Base-by-base conservation (phyloP, 805 yeast species). In the Saccharomyces mikatae region DNA sequence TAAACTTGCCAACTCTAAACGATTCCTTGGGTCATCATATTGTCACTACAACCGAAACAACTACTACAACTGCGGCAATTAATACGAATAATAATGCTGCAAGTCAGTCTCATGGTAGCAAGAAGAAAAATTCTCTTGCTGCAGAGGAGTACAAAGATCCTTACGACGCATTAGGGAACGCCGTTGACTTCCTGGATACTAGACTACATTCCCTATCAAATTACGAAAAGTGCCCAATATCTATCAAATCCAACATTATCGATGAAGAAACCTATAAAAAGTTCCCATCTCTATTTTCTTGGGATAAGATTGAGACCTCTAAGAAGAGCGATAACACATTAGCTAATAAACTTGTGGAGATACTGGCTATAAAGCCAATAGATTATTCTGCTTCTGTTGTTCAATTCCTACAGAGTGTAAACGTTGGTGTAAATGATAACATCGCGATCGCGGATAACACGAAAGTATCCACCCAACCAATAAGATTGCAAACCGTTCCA, bases 251-350 rank as follows among this genome's bases (percentile, higher is more conserved):
- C 4, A 60, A 60, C 47, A 49, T 64, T 21, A 53, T 70, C 28
- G 67, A 65, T 41, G 66, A 67, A 14, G 64, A 60, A n/a, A 60
- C 62, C 2, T 62, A 68, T 48, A 56, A 58, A 8, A 57, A 58
- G 32, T 68, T 63, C 47, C 76, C 83, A 53, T 79, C 84, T 2
- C 70, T 82, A 51, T 81, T 82, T 63, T 73, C 81, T 21, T 80
- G 76, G 66, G 67, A 64, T 28, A 60, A 64, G 11, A 74, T 78
- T 50, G 68, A 68, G 13, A 59, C 65, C 29, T 56, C 73, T 0
- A 65, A 72, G 49, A 69, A 70, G 44, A 64, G 75, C 21, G 71
- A 64, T 6, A 65, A 66, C 48, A 60, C 61, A 5, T 52, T 69
- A 52, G 64, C 67, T 2, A 60, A 65, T 29, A 73, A 67, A 58